Percentiles rank a stretch among this genome's conserved stretches.
Conservation (phyloP, 1,139 yeast species). For the Debaryomyces fabryi region DNA sequence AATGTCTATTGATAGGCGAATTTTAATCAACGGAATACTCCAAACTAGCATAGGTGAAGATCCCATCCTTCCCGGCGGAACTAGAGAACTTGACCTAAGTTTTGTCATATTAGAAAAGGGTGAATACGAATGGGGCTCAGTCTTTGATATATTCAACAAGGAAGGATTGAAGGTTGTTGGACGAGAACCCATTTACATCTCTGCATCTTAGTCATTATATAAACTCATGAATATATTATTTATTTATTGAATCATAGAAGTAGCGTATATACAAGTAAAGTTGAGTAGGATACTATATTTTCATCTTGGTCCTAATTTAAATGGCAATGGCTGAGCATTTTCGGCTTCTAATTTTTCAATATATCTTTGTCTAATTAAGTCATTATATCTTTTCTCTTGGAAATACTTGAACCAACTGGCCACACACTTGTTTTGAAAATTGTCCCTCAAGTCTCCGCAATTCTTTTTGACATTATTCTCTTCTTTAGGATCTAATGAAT, state of each 20-base stretch:
- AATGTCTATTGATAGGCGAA: conserved; percentile 50
- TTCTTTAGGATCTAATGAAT: conserved; percentile 45
- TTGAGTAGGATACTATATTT: not conserved
- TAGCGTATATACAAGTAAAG: conserved; percentile 10
- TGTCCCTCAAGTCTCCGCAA: conserved; percentile 39
- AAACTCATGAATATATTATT: conserved; percentile 1
- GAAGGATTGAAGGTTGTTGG: conserved; percentile 25
- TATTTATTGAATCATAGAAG: not conserved
- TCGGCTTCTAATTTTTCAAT: conserved; percentile 48
- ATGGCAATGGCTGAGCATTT: conserved; percentile 52
- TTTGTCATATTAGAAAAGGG: conserved; percentile 69
- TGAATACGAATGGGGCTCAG: conserved; percentile 76
- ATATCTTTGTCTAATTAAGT: conserved; percentile 44
- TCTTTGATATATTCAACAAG: conserved; percentile 53
- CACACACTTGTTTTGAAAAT: conserved; percentile 45
- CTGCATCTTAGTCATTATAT: conserved; percentile 23
- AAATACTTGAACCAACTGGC: conserved; percentile 51
- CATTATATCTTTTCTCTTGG: conserved; percentile 51
- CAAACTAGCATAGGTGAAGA: conserved; percentile 52
- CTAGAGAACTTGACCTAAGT: conserved; percentile 47
- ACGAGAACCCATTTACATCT: conserved; percentile 38
- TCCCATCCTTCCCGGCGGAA: conserved; percentile 45
- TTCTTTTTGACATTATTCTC: conserved; percentile 33
- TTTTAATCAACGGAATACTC: conserved; percentile 64
- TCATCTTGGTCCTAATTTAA: conserved; percentile 39